Base-by-base conservation (phyloP, 2,329 filamentous ascomycete species). In the Xylariaceae sp. region DNA sequence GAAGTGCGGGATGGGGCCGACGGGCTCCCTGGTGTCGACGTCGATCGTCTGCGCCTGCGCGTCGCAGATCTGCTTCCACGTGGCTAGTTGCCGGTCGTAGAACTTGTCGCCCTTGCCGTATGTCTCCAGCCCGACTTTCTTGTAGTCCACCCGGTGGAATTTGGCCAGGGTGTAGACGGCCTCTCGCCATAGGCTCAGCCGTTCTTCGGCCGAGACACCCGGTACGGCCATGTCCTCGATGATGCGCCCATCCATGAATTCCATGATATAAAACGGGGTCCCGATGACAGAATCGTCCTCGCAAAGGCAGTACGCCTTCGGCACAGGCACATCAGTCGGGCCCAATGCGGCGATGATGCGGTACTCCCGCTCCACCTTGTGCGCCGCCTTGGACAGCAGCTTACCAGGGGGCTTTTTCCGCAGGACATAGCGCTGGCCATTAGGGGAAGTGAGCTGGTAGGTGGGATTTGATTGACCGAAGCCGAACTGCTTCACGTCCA, bases 401-500 rank as follows among this genome's bases (percentile, higher is more conserved):
- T 89, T 87, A 62, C 95, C 95, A n/a, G 95, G 93, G 0, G 95
- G 95, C 78, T 98, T 98, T 83, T 99, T 98, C 73, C 95, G 91
- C 79, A 98, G 84, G 32, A 99, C 95, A 76, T 88, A 96, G 70
- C 87, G 86, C 65, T 79, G 74, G 49, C 87, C 85, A 70, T 86
- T 81, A 63, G 85, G 80, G 50, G 87, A 87, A 16, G 87, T 96
- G 69, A 98, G 81, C 69, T 93, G 91, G 77, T 98, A 99, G 2
- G 95, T 99, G 44, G 95, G 95, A 73, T 98, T 99, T 56, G 91
- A 96, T 77, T 98, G 95, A 57, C 95, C 95, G 73, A 96, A 98
- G 67, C 93, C 91, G 72, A 98, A 99, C 90, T 97, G 93, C 78
- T 96, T 96, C 64, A 98, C 79, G 44, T 92, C 88, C 63, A 98